Conservation (phyloP, 78 protist genomes). For the Dictyostelium firmibasis region DNA sequence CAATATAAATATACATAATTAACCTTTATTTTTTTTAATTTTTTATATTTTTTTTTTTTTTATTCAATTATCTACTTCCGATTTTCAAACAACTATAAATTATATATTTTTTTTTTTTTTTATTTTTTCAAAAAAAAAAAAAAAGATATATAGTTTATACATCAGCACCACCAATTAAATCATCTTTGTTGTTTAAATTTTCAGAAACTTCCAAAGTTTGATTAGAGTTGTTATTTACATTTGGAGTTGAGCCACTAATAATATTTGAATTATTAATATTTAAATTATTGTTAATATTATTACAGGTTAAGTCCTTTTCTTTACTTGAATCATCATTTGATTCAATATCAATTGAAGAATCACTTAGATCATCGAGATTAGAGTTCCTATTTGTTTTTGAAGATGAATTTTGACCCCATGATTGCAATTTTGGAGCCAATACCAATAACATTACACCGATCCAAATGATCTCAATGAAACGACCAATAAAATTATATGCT, state of each 20-base stretch:
- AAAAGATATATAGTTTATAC: background rate
- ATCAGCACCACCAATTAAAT: background rate
- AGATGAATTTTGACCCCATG: slow-evolving; percentile 18
- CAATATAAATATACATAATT: too few relatives aligned
- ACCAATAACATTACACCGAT: slow-evolving; percentile 37
- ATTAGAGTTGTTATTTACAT: background rate
- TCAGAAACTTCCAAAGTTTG: background rate
- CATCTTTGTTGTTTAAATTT: background rate
- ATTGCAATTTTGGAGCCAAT: slow-evolving; percentile 57
- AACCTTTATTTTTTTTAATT: too few relatives aligned
- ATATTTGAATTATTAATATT: background rate
- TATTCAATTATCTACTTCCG: too few relatives aligned
- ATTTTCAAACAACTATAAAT: too few relatives aligned
- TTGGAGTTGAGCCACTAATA: background rate
- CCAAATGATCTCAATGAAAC: slow-evolving; percentile 46
- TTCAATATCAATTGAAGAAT: slow-evolving; percentile 23
- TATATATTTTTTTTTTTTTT: too few relatives aligned
- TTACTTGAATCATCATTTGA: background rate
- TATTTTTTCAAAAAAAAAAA: too few relatives aligned
- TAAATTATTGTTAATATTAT: background rate
- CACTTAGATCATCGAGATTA: background rate
- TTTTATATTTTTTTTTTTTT: too few relatives aligned
- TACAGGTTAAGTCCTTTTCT: background rate
- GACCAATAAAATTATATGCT: slow-evolving; percentile 22
- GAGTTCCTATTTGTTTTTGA: background rate